phyloP scores from a whole-genome alignment of 108 stramenopile species.

The Cyclotella choctawhatcheeana region DNA sequence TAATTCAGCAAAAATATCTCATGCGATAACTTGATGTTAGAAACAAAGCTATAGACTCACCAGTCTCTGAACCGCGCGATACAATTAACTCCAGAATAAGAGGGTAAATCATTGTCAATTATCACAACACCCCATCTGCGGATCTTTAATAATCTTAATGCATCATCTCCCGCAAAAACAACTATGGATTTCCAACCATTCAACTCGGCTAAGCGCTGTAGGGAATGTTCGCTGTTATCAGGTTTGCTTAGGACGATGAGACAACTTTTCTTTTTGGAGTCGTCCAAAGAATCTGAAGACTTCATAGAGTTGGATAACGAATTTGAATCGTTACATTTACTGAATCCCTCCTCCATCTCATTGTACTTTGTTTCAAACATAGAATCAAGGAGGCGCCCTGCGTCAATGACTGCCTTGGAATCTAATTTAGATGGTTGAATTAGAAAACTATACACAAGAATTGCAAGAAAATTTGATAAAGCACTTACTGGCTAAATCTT shows the following conservation, averaged over 20 bases:
- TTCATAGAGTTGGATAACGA: constrained; percentile 11
- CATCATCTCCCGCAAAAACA: constrained; percentile 57
- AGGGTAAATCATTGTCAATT: constrained; percentile 57
- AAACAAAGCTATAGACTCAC: too few relatives aligned
- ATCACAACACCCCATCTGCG: constrained; percentile 69
- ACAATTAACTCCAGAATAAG: constrained; percentile 38
- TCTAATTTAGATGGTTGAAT: background rate
- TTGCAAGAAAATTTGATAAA: background rate
- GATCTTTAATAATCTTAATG: constrained; percentile 58
- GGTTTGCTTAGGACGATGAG: constrained; percentile 36
- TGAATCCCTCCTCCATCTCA: constrained; percentile 10
- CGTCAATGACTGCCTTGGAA: constrained; percentile 30
- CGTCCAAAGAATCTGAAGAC: background rate
- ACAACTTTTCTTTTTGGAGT: background rate
- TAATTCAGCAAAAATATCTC: too few relatives aligned
- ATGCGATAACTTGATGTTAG: too few relatives aligned
- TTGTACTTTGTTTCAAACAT: background rate
- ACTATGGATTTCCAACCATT: constrained; percentile 56
- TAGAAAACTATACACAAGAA: background rate
- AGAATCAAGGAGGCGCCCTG: constrained; percentile 12
- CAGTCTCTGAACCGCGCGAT: constrained; percentile 61
- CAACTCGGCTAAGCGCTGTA: constrained; percentile 20
- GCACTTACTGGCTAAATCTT: constrained; percentile 42
- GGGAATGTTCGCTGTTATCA: constrained; percentile 9
- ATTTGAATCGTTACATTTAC: constrained; percentile 34